Evolutionary conservation across 2,329 filamentous ascomycete genomes (phyloP), one percentile per base, ranked within the genome.

Genomic region (Chaetomium olivaceum): DNA sequence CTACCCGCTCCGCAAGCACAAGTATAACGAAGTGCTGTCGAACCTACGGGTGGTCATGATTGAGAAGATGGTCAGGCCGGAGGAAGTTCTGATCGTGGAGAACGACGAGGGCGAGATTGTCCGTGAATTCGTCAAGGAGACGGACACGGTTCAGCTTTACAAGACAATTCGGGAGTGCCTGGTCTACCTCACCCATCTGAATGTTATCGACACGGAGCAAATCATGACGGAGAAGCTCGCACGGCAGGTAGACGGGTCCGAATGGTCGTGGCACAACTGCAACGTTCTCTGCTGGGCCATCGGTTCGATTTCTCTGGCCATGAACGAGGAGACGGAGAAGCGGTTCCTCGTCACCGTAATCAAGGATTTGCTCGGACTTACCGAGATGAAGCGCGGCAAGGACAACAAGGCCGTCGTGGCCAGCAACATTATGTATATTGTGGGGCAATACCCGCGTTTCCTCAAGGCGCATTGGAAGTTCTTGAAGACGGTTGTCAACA

Each of bases 391-490:
- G 83, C 91, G 96, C 62, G 95, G 95, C 69, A 99, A 99, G 75
- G 95, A 99, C 82, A 99, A 99, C 85, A 99, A 99, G 78, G 95
- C 95, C 14, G 95, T 99, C 11, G 95, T 99, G 50, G 95, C 95
- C 69, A 97, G 92, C 80, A 99, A 99, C 81, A 99, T 99, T 75
- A 99, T 99, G 95, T 99, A 99, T 78, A 99, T 99, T 80, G 95
- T 99, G 68, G 95, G 95, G 66, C 95, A 99, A 76, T 99, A 99
- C 76, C 95, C 95, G 46, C 91, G 95, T 23, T 99, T 99, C 81
- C 82, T 99, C 73, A 99, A 99, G 82, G 95, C 95, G 1, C 95
- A 99, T 78, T 99, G 95, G 95, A 99, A 99, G 78, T 99, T 99
- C 81, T 83, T 99, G 64, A 99, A 99, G 87, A 99, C 95, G 2